Evolutionary conservation across 257 asterid genomes (phyloP).

Genomic region (Plectranthus barbatus): DNA sequence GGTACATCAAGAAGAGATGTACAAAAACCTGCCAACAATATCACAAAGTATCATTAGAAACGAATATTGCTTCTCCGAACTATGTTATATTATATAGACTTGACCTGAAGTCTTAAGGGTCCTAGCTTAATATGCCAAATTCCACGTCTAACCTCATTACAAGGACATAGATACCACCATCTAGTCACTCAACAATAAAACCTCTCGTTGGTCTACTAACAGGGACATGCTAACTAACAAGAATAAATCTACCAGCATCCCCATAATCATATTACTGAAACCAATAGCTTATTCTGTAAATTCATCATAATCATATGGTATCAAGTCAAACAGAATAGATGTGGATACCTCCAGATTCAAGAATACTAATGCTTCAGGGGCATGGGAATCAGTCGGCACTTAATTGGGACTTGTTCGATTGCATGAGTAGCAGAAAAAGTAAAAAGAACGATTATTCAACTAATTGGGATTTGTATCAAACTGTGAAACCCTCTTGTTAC

Average conservation of each 20-base stretch:
- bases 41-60: conserved; percentile 9
- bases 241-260: background rate
- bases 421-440: no score
- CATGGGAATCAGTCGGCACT: background rate
- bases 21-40: conserved; percentile 79
- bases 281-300: no score
- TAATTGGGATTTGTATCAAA: no score
- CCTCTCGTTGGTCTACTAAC: background rate
- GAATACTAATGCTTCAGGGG: background rate
- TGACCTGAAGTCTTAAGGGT: background rate
- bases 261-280: background rate
- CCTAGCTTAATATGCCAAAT: background rate
- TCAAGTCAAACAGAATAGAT: background rate
- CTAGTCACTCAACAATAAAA: no score
- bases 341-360: background rate
- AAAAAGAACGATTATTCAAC: no score
- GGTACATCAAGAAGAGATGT: conserved; percentile 98
- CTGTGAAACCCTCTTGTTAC: no score
- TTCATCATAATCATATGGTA: no score
- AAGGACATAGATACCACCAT: background rate
- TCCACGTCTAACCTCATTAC: background rate
- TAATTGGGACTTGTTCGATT: no score
- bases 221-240: background rate
- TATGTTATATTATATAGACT: conserved; percentile 1
- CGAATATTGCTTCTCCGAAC: conserved; percentile 9